A percentile compares a stretch with the other conserved stretches of the same genome.
Conservation (phyloP, 2,329 filamentous ascomycete species). For the Pseudocercospora fuligena region DNA sequence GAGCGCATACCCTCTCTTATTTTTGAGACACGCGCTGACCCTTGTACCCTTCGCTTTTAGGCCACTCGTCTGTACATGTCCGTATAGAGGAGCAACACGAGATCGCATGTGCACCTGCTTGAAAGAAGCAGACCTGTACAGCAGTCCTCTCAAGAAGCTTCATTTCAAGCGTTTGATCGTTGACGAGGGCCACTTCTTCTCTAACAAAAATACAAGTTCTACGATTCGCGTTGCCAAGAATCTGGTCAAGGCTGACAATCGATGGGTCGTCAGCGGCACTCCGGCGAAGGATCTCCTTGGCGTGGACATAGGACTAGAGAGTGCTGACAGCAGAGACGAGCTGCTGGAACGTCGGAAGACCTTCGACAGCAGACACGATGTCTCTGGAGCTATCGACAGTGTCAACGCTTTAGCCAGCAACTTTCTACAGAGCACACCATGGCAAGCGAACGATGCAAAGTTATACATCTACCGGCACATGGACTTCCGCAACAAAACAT, state of each 20-base stretch:
- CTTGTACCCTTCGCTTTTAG: neutral
- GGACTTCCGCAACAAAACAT: constrained; percentile 57
- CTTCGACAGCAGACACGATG: constrained; percentile 48
- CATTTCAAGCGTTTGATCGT: constrained; percentile 90
- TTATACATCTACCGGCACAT: constrained; percentile 67
- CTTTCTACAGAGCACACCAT: constrained; percentile 78
- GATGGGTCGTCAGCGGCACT: constrained; percentile 91
- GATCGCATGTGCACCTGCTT: constrained; percentile 53
- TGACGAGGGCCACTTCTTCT: constrained; percentile 88
- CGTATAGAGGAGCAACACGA: constrained; percentile 52
- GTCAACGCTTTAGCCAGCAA: constrained; percentile 68
- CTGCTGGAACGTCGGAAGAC: constrained; percentile 47
- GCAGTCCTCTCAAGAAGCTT: constrained; percentile 69
- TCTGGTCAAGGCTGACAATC: constrained; percentile 65
- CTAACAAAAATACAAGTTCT: constrained; percentile 69
- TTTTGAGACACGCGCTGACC: neutral
- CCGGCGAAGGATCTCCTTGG: constrained; percentile 59
- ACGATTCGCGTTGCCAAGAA: constrained; percentile 60
- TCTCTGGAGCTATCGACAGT: constrained; percentile 57
- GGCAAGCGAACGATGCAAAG: constrained; percentile 68
- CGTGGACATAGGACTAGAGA: neutral
- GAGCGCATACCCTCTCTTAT: no score
- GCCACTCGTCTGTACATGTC: constrained; percentile 41
- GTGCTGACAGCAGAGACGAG: constrained; percentile 13
- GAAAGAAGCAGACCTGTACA: constrained; percentile 48